phyloP scores from a whole-genome alignment of 2,329 filamentous ascomycete species.

The Alternaria angustiovoidea region DNA sequence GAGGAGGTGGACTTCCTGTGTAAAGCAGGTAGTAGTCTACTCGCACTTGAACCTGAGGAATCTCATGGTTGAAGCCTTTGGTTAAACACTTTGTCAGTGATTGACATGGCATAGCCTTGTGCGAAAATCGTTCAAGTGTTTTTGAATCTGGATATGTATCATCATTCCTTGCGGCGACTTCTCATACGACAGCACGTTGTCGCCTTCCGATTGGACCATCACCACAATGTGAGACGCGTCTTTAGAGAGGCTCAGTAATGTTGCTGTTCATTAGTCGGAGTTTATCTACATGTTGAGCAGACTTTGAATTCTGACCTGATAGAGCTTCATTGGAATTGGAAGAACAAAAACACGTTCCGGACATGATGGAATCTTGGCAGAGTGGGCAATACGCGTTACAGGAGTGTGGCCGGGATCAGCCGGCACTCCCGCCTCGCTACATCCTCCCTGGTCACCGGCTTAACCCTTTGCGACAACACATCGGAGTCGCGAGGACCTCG shows the following conservation, averaged over 20 bases:
- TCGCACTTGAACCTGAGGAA: background rate
- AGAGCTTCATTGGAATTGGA: background rate
- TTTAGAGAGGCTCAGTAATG: background rate
- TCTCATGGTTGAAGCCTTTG: no score
- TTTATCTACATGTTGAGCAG: background rate
- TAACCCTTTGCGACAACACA: background rate
- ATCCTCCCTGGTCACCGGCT: background rate
- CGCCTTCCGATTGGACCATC: background rate
- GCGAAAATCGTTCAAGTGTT: no score
- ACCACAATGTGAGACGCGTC: background rate
- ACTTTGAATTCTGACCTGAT: background rate
- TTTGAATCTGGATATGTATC: no score
- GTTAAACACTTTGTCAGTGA: no score
- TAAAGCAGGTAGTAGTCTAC: accelerated
- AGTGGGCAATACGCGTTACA: background rate
- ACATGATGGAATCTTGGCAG: background rate
- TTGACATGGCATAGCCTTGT: background rate
- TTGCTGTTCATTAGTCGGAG: background rate
- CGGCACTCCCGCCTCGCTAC: background rate
- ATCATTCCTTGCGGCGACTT: background rate
- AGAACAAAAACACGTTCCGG: background rate
- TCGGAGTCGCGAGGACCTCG: background rate
- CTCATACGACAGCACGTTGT: background rate
- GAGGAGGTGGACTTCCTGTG: background rate
- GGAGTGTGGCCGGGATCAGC: background rate